These are phyloP conservation scores for Microsporum canis DNA, from an alignment of 2,329 filamentous ascomycete genomes.

Conservation along the genomic window DNA sequence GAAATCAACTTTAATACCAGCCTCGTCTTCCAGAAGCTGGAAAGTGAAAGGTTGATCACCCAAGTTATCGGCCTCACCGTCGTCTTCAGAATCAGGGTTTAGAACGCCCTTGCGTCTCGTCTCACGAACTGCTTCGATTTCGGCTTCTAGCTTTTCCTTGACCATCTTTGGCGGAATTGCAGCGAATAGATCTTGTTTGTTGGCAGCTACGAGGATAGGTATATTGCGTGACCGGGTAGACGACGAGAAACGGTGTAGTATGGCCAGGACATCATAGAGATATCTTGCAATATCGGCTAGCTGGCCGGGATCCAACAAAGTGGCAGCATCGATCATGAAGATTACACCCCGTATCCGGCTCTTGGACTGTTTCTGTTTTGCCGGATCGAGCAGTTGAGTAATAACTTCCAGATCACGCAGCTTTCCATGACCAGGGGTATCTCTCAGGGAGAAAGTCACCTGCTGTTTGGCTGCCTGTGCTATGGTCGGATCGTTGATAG, in stretches of 20 bases:
- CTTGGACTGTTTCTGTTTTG: conserved; percentile 26
- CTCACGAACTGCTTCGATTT: conserved; percentile 65
- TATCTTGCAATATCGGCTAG: conserved; percentile 69
- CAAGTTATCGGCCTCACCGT: conserved; percentile 73
- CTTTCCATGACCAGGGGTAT: conserved; percentile 94
- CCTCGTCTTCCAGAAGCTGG: conserved; percentile 63
- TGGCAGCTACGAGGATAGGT: conserved; percentile 74
- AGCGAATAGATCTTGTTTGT: conserved; percentile 93
- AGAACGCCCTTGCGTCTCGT: conserved; percentile 70
- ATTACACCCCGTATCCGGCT: conserved; percentile 51
- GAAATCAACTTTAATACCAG: conserved; percentile 66
- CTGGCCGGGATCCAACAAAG: conserved; percentile 36
- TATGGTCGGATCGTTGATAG: conserved; percentile 54
- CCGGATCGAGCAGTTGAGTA: conserved; percentile 27
- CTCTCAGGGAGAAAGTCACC: conserved; percentile 37
- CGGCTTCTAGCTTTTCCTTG: conserved; percentile 61
- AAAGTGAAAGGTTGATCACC: conserved; percentile 80
- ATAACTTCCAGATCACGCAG: conserved; percentile 53
- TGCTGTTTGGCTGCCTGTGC: conserved; percentile 36
- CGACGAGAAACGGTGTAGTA: conserved; percentile 57
- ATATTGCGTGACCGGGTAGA: conserved; percentile 44
- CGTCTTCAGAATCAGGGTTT: conserved; percentile 50
- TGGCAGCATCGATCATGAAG: conserved; percentile 79
- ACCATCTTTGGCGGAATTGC: conserved; percentile 71
- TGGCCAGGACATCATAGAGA: conserved; percentile 77